Conservation (phyloP, 2,329 filamentous ascomycete species). For the Shiraia bambusicola region DNA sequence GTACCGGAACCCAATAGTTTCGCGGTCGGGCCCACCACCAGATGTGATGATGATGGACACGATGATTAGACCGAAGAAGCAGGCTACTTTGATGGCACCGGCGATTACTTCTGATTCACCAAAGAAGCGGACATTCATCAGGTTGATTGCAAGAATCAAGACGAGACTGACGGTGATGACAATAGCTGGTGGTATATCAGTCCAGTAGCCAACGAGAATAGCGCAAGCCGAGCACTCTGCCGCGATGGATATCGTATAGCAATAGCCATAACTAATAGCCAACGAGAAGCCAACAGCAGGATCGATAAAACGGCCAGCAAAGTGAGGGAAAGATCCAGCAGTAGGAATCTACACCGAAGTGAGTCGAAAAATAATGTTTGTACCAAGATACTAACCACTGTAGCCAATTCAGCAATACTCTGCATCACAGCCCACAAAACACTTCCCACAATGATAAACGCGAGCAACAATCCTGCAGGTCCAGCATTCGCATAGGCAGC, state of each 20-base stretch:
- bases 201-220: constrained; percentile 41
- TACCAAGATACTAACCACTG: constrained; percentile 11
- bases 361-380: not conserved
- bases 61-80: constrained; percentile 39
- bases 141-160: constrained; percentile 54
- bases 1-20: constrained; percentile 64
- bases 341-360: constrained; percentile 14
- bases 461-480: constrained; percentile 57
- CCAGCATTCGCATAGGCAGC: constrained; percentile 34
- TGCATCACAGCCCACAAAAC: constrained; percentile 63
- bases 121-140: constrained; percentile 54
- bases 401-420: constrained; percentile 62
- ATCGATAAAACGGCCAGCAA: constrained; percentile 64
- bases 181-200: constrained; percentile 55
- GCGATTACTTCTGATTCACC: constrained; percentile 51
- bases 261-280: constrained; percentile 48
- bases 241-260: constrained; percentile 50
- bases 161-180: constrained; percentile 58
- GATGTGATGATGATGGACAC: constrained; percentile 25
- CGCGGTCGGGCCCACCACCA: constrained; percentile 55
- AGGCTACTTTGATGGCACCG: constrained; percentile 44
- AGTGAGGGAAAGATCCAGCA: constrained; percentile 61
- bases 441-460: constrained; percentile 56
- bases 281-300: constrained; percentile 61
- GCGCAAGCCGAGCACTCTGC: constrained; percentile 50